These are phyloP conservation scores for Saturnispora serradocipensis DNA, from an alignment of 805 yeast genomes.

Conservation along the genomic window DNA sequence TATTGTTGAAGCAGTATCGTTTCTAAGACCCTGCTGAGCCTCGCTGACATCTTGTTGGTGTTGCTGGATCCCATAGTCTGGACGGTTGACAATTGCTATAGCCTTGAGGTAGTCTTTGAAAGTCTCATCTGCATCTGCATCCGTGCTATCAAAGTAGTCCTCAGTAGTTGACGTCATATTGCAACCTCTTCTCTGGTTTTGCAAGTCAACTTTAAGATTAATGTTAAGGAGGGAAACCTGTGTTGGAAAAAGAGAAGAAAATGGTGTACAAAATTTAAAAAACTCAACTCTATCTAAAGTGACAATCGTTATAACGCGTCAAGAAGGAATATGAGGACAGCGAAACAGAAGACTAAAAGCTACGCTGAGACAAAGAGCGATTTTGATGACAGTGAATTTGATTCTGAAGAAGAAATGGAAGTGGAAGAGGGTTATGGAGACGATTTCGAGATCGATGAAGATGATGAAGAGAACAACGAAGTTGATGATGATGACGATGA, in stretches of 20 bases:
- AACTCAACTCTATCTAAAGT: not conserved
- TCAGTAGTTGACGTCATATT: slow-evolving; percentile 4
- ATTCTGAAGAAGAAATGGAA: slow-evolving; percentile 11
- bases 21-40: not conserved
- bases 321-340: not conserved
- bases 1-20: not conserved
- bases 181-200: not conserved
- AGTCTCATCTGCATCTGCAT: slow-evolving; percentile 9
- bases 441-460: slow-evolving; percentile 6
- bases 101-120: slow-evolving; percentile 14
- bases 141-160: slow-evolving; percentile 1
- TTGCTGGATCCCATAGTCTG: slow-evolving; percentile 2
- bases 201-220: not conserved
- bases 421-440: slow-evolving; percentile 11
- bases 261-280: not conserved
- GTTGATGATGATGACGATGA: slow-evolving; percentile 10
- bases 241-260: not conserved
- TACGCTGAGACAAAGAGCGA: slow-evolving; percentile 3
- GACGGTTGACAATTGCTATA: slow-evolving; percentile 4
- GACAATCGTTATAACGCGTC: not conserved
- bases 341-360: not conserved
- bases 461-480: slow-evolving; percentile 9
- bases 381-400: slow-evolving; percentile 9
- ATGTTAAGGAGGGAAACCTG: not conserved
- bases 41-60: slow-evolving; percentile 8